phyloP scores from a whole-genome alignment of 2,329 filamentous ascomycete species.

The Apiospora saccharicola region DNA sequence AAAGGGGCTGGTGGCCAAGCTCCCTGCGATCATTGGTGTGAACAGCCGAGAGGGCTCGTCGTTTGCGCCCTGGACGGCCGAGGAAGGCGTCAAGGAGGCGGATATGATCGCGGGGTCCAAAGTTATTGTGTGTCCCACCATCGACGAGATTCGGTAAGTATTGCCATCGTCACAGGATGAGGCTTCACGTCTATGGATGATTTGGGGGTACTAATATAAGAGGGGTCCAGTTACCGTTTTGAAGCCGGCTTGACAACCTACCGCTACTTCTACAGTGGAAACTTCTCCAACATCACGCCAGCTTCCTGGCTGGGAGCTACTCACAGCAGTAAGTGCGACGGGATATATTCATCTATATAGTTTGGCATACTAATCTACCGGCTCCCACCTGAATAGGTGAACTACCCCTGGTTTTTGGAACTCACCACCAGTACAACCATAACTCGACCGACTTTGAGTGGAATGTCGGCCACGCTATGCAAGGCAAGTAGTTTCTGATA shows the following conservation, averaged over 20 bases:
- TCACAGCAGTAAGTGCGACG: conserved; percentile 11
- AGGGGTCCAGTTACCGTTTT: conserved; percentile 29
- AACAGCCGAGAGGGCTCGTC: conserved; percentile 38
- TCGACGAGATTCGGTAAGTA: conserved; percentile 9
- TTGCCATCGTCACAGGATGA: conserved; percentile 32
- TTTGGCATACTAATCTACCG: background rate
- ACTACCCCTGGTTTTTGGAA: conserved; percentile 38
- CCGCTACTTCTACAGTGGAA: conserved; percentile 50
- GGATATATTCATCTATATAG: too few relatives aligned
- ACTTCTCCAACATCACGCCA: conserved; percentile 48
- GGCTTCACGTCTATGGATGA: background rate
- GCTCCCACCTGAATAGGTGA: conserved; percentile 33
- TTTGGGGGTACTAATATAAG: background rate
- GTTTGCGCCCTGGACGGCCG: conserved; percentile 35
- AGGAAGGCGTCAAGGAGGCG: conserved; percentile 33
- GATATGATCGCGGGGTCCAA: conserved; percentile 33
- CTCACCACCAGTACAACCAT: conserved; percentile 34
- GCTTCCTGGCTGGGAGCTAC: conserved; percentile 47
- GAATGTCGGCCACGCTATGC: conserved; percentile 23
- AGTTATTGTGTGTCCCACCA: conserved; percentile 10
- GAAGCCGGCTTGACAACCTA: conserved; percentile 45
- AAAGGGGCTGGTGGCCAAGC: conserved; percentile 37
- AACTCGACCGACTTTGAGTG: conserved; percentile 35
- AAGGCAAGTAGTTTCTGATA: conserved; percentile 4
- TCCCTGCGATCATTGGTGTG: conserved; percentile 37